Evolutionary conservation across 331 rosid genomes (phyloP), one percentile per base, ranked within the genome.

Genomic region (Erythrophleum ivorense): DNA sequence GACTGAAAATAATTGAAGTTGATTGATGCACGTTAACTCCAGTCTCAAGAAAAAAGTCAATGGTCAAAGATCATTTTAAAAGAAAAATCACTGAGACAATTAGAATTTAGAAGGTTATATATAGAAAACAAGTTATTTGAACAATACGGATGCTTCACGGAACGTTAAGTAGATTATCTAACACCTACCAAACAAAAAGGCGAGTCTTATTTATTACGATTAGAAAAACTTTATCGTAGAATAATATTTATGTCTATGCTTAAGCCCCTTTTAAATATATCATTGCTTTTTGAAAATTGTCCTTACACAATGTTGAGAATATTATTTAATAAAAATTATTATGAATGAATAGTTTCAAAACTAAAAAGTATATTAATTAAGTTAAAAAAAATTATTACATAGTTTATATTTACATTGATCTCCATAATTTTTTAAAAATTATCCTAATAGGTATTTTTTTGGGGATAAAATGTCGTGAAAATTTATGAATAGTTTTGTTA

Each of bases 11-110:
- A 59, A 84, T 76, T 54, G 72, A 76, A 67, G 66, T 64, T 7
- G 76, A 74, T 85, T 48, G 66, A 77, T 29, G 74, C 53, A 16
- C n/a, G 77, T 82, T 75, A 69, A 64, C 52, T 76, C 54, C 71
- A 69, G 53, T 70, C 69, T 46, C 40, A 74, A 62, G 73, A 59
- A 76, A 36, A 73, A 59, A 38, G 83, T 80, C 83, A 83, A 80
- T 72, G 69, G 81, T 83, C 87, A 83, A 24, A 71, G 46, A 80
- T 67, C 73, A 66, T 52, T 83, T 34, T 3, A 71, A 71, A 83
- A 46, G 73, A 82, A 73, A 49, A 7, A 72, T 53, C 54, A 55
- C 33, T 34, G 71, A 16, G 83, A 71, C 76, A 79, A 79, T 64
- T 38, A 57, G 78, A 60, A 60, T 11, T 24, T 24, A 10, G 8